Base-by-base conservation (phyloP, 257 asterid species). In the Nicotiana sylvestris region DNA sequence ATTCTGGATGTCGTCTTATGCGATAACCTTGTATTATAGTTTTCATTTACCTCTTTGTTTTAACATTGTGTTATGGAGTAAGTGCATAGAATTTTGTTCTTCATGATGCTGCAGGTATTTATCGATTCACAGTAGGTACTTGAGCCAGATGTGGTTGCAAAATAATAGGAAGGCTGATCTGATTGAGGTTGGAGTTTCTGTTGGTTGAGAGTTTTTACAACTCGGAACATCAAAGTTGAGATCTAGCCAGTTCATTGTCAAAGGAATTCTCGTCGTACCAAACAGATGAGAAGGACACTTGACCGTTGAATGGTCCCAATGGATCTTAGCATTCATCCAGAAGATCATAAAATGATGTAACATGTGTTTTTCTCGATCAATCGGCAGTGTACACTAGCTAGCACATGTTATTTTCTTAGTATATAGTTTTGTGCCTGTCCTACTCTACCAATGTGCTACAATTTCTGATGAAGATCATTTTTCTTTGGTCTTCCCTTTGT, bases 101-200 rank as follows among this genome's bases (percentile, higher is more conserved):
- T 6, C 80, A 27, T 74, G 25, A 49, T 35, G 60, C 27, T 74
- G 27, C 80, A 74, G 80, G 80, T 74, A 74, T 74, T 74, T 74
- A 43, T 74, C 4, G 62, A 74, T 74, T 74, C 80, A 51, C 9
- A 74, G 64, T 3, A 74, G 15, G 5, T 74, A 51, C 25, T 15
- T 74, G 43, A 74, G 15, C 62, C 64, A 13, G 43, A 74, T 37
- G 16, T 15, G 4, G 64, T 74, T 29, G 43, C 80, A 25, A 74
- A 49, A 15, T 74, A 51, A 74, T 7, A 46, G 43, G 43, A 15
- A 6, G 1, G 0, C 9, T 15, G 80, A 27, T 74, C 43, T 74
- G 64, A 8, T 8, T 27, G 27, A 27, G 27, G 27, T 13, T 13
- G 25, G 39, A 74, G 62, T 49, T 74, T 0, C 21, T 30, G 12